A percentile compares a stretch with the other conserved stretches of the same genome.
Conservation (phyloP, 306 rosid genomes). For the Dryas drummondii region DNA sequence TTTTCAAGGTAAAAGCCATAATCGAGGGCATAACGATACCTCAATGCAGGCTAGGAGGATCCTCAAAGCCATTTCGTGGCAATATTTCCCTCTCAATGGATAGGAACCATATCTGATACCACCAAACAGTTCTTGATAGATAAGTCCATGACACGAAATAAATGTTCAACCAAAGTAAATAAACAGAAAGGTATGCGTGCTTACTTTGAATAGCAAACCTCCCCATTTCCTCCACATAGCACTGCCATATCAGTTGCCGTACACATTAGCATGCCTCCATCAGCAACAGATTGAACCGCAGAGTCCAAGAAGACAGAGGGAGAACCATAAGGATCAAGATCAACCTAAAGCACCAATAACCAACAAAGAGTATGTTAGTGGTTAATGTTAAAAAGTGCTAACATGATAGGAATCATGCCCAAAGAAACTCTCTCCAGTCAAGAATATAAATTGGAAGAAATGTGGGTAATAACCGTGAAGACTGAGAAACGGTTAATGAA, state of each 20-base stretch:
- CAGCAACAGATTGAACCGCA: constrained; percentile 91
- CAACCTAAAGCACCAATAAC: constrained; percentile 64
- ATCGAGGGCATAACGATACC: constrained; percentile 46
- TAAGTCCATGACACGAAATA: constrained; percentile 19
- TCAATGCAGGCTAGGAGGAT: constrained; percentile 92
- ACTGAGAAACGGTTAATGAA: background rate
- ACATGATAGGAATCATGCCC: background rate
- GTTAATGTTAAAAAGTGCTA: background rate
- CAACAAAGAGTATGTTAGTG: constrained; percentile 10
- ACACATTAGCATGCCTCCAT: constrained; percentile 97
- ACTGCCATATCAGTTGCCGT: constrained; percentile 99
- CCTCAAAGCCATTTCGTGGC: constrained; percentile 99
- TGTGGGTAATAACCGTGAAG: background rate
- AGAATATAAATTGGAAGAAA: background rate
- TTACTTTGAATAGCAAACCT: constrained; percentile 99
- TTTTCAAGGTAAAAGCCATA: background rate
- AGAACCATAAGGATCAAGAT: constrained; percentile 98
- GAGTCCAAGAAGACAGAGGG: constrained; percentile 97
- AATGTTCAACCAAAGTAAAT: constrained; percentile 5
- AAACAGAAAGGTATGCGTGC: constrained; percentile 31
- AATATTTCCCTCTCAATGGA: constrained; percentile 89
- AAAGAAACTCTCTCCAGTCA: background rate
- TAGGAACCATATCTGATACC: constrained; percentile 84
- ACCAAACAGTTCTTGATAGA: constrained; percentile 32
- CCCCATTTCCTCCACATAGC: constrained; percentile 96